Evolutionary conservation across 2,329 filamentous ascomycete species (phyloP), one percentile per base, ranked within the genome.

Genomic region (Massarina eburnea): DNA sequence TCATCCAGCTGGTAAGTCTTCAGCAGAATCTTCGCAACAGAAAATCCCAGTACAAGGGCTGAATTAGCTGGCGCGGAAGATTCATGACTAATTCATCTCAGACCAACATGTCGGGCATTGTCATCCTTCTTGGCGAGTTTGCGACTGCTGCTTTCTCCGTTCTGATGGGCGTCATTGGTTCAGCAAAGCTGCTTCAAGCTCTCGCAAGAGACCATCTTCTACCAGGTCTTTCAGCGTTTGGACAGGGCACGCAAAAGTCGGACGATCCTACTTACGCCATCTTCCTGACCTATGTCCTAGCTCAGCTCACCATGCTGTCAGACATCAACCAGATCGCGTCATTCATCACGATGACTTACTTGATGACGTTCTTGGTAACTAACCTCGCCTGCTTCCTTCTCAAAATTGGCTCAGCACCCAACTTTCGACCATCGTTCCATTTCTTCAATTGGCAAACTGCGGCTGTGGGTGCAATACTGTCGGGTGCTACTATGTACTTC

Each of bases 311-410:
- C 0, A 85, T 95, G 70, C 80, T 95, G 40, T 86, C 88, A 35
- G 84, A 95, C 60, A 81, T 95, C 55, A 94, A 95, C 65, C 86
- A 89, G 62, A 95, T 95, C 58, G 90, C 90, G 5, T 92, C 89
- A 0, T 84, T 95, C 46, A 89, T 95, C 36, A 92, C 90, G 2
- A 95, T 95, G 88, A 88, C 88, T n/a, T 95, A 94, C 64, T 82
- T 94, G 61, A 92, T 95, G 86, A 95, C 90, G 0, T 95, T 95
- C 61, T 81, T 95, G 40, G 88, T 92, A 32, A 94, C 89, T 70
- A 95, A 95, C 54, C 71, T 95, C 8, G 90, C 90, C 6, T 95
- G 89, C 57, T 95, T 95, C 59, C 74, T 95, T 1, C 77, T 95
- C 44, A 92, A 92, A 66, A 86, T 95, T 45, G 86, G 89, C 1